These are phyloP conservation scores for Penicillium egyptiacum DNA, from an alignment of 495 filamentous ascomycete genomes.

Conservation along the genomic window DNA sequence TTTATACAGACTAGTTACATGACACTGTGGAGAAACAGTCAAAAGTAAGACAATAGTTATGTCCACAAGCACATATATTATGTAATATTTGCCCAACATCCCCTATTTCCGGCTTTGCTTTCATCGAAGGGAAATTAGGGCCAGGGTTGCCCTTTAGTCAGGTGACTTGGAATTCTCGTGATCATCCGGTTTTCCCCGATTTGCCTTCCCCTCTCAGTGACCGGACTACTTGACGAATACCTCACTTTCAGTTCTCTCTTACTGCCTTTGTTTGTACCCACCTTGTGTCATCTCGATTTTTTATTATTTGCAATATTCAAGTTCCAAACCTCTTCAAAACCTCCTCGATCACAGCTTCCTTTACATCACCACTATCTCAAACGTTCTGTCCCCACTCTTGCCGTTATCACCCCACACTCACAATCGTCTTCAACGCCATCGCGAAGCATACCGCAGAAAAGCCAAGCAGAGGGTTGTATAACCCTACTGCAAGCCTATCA, in stretches of 20 bases:
- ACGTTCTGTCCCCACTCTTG: conserved; percentile 20
- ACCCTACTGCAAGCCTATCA: conserved; percentile 28
- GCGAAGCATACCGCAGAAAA: conserved; percentile 4
- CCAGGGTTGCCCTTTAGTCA: conserved; percentile 14
- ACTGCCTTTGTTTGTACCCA: conserved; percentile 8
- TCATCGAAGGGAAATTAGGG: conserved; percentile 22
- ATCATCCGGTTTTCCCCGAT: conserved; percentile 16
- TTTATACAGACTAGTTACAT: background rate
- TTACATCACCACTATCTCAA: conserved; percentile 5
- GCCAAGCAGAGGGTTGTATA: conserved; percentile 27
- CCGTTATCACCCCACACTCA: conserved; percentile 28
- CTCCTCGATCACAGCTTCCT: conserved; percentile 1
- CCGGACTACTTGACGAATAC: conserved; percentile 19
- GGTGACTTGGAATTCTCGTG: background rate
- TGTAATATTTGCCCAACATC: background rate
- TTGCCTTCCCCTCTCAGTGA: background rate
- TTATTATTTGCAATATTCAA: conserved; percentile 2
- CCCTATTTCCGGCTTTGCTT: too few species aligned
- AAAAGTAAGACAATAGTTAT: background rate
- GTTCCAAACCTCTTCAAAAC: background rate
- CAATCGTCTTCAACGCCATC: conserved; percentile 13
- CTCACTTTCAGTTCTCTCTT: conserved; percentile 17
- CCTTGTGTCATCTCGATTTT: conserved; percentile 4
- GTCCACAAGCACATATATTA: too few species aligned
- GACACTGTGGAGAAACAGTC: background rate